Evolutionary conservation across 768 basidiomycete species (phyloP), one percentile per base, ranked within the genome.

Genomic region (Pleurotus sapidus): DNA sequence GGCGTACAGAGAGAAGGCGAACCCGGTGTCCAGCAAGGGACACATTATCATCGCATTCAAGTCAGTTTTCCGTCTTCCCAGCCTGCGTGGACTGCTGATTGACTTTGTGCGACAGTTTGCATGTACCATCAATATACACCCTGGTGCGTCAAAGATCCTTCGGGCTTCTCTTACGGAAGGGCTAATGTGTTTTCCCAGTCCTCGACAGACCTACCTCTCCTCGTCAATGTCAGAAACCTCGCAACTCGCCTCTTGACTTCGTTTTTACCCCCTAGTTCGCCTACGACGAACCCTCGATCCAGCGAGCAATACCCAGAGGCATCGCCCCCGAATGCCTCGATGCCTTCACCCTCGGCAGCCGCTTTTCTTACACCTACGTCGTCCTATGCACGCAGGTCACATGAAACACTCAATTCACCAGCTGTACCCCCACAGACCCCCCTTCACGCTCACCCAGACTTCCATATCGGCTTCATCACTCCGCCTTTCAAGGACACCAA

Each of bases 41-140:
- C 89, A 92, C 68, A 70, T 91, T 45, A 78, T 90, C 57, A 74
- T 89, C 57, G 84, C 84, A 18, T 88, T 92, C 82, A 91, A 91
- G 89, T 88, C 61, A 46, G 85, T 77, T 5, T 23, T 49, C 51
- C 57, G 25, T 40, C 50, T 30, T 49, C 53, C 4, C 24, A 49
- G 3, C 45, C 15, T 9, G 45, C 20, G 3, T 43, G 49, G 60
- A 56, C 25, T 23, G 46, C 54, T 24, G 23, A 48, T 49, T 65
- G 25, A 63, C 58, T 45, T 49, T 58, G n/a, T 59, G 17, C 55
- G 39, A 18, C 67, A 91, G 89, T 68, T 75, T 90, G 38, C 88
- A 91, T 71, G 87, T 91, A 55, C 87, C 88, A 23, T 91, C 88
- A 60, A 78, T 90, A 68, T 91, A 91, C 68, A 81, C 77, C 39